Evolutionary conservation across 1,284 basidiomycete genomes (phyloP).

Genomic region (Rhodofomes roseus): DNA sequence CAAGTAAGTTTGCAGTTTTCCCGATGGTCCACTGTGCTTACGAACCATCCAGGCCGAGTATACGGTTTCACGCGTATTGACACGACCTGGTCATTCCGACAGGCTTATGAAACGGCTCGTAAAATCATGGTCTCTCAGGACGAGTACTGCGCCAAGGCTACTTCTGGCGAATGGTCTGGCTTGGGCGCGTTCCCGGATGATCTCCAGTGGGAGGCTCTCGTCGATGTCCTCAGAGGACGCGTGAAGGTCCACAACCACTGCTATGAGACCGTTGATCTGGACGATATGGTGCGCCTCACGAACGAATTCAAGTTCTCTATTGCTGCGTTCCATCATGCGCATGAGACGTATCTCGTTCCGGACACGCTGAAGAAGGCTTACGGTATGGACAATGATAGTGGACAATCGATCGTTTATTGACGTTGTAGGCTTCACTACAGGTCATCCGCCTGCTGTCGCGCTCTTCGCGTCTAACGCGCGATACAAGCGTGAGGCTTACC

Average conservation of each 20-base stretch:
- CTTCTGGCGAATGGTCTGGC: conserved; percentile 52
- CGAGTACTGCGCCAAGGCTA: conserved; percentile 54
- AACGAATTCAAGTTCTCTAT: conserved; percentile 82
- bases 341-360: conserved; percentile 83
- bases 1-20: conserved; percentile 20
- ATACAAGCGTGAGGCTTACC: conserved; percentile 84
- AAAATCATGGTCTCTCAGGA: conserved; percentile 73
- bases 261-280: conserved; percentile 36
- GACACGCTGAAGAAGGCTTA: conserved; percentile 74
- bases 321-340: conserved; percentile 85
- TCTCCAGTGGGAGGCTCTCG: conserved; percentile 77
- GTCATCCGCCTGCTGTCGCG: conserved; percentile 65
- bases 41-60: conserved; percentile 19
- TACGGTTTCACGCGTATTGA: conserved; percentile 42
- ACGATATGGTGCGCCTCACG: conserved; percentile 60
- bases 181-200: conserved; percentile 69
- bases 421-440: conserved; percentile 9
- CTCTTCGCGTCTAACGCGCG: conserved; percentile 66
- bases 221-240: conserved; percentile 76
- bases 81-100: conserved; percentile 39
- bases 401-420: too few relatives aligned
- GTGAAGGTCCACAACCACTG: conserved; percentile 82
- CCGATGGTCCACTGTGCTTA: neutral
- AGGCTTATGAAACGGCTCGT: conserved; percentile 60
- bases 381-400: conserved; percentile 14